These are phyloP conservation scores for Mycena citricolor DNA, from an alignment of 1,284 basidiomycete species.

Conservation along the genomic window DNA sequence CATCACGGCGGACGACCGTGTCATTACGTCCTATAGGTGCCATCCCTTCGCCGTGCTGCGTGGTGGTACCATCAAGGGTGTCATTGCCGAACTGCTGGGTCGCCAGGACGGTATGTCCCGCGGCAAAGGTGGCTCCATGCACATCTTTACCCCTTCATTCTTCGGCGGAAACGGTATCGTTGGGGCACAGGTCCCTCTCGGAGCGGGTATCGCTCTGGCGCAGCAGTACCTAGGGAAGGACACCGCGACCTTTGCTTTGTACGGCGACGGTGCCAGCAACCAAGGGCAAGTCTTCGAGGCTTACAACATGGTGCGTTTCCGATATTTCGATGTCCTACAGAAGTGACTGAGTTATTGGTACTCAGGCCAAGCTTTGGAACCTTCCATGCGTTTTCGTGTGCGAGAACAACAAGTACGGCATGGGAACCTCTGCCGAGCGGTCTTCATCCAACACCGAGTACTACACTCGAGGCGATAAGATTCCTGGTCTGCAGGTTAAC, in stretches of 20 bases:
- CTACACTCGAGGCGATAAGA: conserved; percentile 96
- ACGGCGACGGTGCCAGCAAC: conserved; percentile 99
- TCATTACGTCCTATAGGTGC: conserved; percentile 98
- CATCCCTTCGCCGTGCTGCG: conserved; percentile 96
- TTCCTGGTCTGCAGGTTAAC: conserved; percentile 97
- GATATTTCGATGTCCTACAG: background rate
- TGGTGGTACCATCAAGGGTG: conserved; percentile 89
- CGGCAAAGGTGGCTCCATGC: conserved; percentile 99
- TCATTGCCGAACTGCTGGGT: conserved; percentile 91
- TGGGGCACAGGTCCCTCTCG: conserved; percentile 96
- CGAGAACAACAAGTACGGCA: conserved; percentile 99
- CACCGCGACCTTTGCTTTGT: conserved; percentile 87
- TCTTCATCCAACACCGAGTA: conserved; percentile 93
- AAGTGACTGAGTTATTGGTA: conserved; percentile 12
- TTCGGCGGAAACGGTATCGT: conserved; percentile 99
- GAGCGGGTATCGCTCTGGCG: conserved; percentile 93
- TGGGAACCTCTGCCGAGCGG: conserved; percentile 93
- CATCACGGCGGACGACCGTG: conserved; percentile 82
- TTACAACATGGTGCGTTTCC: conserved; percentile 86
- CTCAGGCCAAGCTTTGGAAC: conserved; percentile 93
- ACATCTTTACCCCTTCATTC: conserved; percentile 96
- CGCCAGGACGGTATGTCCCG: conserved; percentile 91
- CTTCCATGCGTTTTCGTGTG: conserved; percentile 94
- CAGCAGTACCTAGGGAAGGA: conserved; percentile 87
- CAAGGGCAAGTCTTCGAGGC: conserved; percentile 99